Conservation (phyloP, 345 rosid species). For the Orychophragmus violaceus region DNA sequence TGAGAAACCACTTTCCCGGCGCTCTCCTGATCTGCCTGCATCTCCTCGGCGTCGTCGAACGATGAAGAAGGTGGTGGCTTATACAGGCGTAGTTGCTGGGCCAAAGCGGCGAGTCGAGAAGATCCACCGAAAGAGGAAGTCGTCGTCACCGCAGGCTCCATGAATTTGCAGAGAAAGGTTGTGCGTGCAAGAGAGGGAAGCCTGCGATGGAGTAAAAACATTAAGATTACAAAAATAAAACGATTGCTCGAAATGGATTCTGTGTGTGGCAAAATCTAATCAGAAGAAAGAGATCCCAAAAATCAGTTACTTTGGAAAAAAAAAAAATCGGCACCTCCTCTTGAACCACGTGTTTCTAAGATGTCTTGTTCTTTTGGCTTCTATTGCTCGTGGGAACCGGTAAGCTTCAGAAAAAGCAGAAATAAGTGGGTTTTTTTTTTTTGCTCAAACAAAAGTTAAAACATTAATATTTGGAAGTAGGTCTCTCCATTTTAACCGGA, state of each 20-base stretch:
- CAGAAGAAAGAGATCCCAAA: background rate
- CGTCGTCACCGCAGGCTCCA: slow-evolving; percentile 38
- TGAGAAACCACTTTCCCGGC: slow-evolving; percentile 73
- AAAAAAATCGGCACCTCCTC: background rate
- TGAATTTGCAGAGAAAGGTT: slow-evolving; percentile 17
- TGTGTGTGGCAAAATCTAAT: background rate
- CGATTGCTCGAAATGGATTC: background rate
- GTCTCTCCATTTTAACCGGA: no score
- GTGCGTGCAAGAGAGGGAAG: slow-evolving; percentile 25
- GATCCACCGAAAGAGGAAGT: slow-evolving; percentile 28
- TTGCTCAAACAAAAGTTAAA: no score
- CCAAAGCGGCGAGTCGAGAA: slow-evolving; percentile 40
- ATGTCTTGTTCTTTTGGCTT: background rate
- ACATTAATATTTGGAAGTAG: no score
- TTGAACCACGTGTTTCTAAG: slow-evolving; percentile 1
- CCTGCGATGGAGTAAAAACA: slow-evolving; percentile 40
- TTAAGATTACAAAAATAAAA: slow-evolving; percentile 29
- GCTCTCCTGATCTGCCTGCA: slow-evolving; percentile 34
- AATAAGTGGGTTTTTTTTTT: no score
- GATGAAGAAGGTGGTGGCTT: slow-evolving; percentile 47
- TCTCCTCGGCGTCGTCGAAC: slow-evolving; percentile 47
- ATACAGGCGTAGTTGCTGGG: slow-evolving; percentile 74
- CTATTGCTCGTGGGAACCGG: background rate
- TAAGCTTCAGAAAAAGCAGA: background rate
- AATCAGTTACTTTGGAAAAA: background rate